phyloP scores from a whole-genome alignment of 345 rosid species.

The Eucalyptus marginata region DNA sequence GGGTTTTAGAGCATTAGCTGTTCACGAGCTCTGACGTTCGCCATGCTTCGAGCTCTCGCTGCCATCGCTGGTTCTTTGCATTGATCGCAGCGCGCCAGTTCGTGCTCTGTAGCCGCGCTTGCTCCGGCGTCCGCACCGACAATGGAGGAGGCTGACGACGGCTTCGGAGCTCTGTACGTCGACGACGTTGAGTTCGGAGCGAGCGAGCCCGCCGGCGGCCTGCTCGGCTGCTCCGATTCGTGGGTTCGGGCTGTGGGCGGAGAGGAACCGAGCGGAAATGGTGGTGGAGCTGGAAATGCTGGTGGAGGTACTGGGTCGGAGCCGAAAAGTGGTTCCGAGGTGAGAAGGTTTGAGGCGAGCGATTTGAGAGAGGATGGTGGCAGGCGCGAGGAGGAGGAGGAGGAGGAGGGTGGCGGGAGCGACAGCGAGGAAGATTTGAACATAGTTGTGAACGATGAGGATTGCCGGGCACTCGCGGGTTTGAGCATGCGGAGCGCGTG shows the following conservation, averaged over 20 bases:
- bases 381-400: background rate
- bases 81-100: background rate
- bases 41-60: background rate
- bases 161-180: conserved; percentile 52
- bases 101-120: background rate
- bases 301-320: background rate
- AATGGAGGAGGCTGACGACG: conserved; percentile 45
- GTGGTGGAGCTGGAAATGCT: background rate
- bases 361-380: background rate
- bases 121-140: background rate
- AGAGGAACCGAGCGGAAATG: background rate
- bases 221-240: background rate
- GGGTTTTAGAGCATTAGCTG: background rate
- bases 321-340: background rate
- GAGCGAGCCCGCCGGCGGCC: conserved; percentile 4
- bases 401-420: conserved; percentile 14
- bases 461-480: conserved; percentile 2
- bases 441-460: conserved; percentile 56
- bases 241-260: background rate
- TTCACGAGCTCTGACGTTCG: background rate
- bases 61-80: background rate
- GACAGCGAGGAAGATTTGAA: conserved; percentile 64
- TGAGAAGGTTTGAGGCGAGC: background rate
- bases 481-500: background rate
- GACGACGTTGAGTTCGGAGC: conserved; percentile 27